Base-by-base conservation (phyloP, 2,329 filamentous ascomycete species). In the Phialocephala subalpina region DNA sequence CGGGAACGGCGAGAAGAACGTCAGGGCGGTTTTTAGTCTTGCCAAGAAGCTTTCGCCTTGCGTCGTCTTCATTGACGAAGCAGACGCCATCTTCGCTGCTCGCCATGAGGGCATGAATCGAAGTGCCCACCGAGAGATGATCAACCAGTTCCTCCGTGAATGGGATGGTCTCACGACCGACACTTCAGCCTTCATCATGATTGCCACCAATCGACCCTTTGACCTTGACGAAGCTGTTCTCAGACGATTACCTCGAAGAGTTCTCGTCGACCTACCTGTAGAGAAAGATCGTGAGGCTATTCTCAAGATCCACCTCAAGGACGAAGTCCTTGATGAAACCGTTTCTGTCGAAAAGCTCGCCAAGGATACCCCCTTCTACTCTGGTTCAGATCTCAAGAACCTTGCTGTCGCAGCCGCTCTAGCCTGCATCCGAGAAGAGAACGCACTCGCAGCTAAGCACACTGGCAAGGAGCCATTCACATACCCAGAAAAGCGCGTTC, bases 21-120 rank as follows among this genome's bases (percentile, higher is more conserved):
- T 98, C 62, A 90, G 91, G 60, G 95, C 95, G 0, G 90, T 98
- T 47, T 99, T 99, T 80, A 91, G 89, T 0, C 84, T 98, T 0
- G 96, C 96, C 3, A 93, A 93, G 80, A 97, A 97, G 78, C 86
- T 97, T 8, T 91, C 92, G 1, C 96, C 96, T 0, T 94, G 94
- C 75, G 90, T 99, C 18, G 92, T 99, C 59, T 98, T 99, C 80
- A 93, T 99, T 68, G 96, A 99, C 75, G 96, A 99, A 80, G 96
- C 94, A 25, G 96, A 99, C 77, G 92, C 95, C 8, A 90, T 99
- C 57, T 91, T 99, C 63, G 92, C 92, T 29, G 90, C 92, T 18
- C 88, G 96, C 62, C 86, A 87, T 45, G 83, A 85, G 66, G 89
- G 88, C 72, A 53, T 53, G 49, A 85, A 92, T 35, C 87, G 87